Conservation (phyloP, 345 rosid genomes). For the Pistacia integerrima region DNA sequence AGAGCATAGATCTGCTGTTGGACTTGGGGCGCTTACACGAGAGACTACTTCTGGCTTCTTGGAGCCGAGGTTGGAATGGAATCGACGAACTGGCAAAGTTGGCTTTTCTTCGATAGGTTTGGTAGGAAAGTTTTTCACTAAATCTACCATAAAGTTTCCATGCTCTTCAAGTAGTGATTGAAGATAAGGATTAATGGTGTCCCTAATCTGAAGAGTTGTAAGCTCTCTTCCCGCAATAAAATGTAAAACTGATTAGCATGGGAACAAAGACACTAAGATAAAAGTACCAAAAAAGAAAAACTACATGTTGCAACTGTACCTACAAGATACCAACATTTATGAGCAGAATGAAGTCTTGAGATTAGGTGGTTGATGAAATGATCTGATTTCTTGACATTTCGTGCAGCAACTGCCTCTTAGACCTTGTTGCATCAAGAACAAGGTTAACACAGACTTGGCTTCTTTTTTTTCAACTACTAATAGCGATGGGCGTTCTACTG, state of each 20-base stretch:
- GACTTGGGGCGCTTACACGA: constrained; percentile 57
- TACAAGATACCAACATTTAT: too few relatives aligned
- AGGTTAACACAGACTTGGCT: too few relatives aligned
- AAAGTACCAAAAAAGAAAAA: background rate
- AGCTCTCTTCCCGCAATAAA: background rate
- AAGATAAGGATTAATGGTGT: background rate
- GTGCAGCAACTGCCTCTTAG: too few relatives aligned
- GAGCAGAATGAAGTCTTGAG: background rate
- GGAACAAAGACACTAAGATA: background rate
- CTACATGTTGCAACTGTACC: too few relatives aligned
- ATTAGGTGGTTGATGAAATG: too few relatives aligned
- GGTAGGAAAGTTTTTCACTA: too few relatives aligned
- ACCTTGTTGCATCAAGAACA: too few relatives aligned
- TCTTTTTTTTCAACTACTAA: too few relatives aligned
- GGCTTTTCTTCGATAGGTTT: background rate
- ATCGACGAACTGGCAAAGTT: background rate
- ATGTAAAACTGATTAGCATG: background rate
- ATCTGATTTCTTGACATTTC: too few relatives aligned
- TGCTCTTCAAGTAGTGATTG: background rate
- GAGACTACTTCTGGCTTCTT: constrained; percentile 55
- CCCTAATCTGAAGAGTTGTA: background rate
- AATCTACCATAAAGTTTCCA: too few relatives aligned
- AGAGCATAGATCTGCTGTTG: constrained; percentile 62
- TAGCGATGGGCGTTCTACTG: too few relatives aligned
- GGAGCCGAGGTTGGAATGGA: constrained; percentile 33